A percentile compares a stretch with the other conserved stretches of the same genome.
phyloP scores from a whole-genome alignment of 768 basidiomycete genomes.

The Chalciporus sphaerocephalus region DNA sequence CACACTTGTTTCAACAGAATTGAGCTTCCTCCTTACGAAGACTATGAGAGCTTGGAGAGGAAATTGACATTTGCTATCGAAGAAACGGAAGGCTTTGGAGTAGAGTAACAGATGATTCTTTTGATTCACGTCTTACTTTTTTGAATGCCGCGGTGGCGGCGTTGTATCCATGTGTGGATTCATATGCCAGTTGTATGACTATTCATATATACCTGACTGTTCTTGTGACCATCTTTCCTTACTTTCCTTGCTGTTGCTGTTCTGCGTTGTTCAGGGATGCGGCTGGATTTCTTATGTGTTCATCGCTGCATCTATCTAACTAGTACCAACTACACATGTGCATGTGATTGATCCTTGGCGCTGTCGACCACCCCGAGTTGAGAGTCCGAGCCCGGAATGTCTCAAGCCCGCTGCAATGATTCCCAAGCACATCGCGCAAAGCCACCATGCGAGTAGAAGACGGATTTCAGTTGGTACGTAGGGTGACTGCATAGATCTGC shows the following conservation, averaged over 20 bases:
- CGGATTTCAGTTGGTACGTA: conserved; percentile 57
- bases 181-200: conserved; percentile 1
- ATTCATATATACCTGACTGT: not conserved
- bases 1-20: conserved; percentile 93
- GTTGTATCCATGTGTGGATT: conserved; percentile 16
- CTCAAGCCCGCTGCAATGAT: not conserved
- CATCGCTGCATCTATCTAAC: too few species aligned
- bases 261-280: not conserved
- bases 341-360: not conserved
- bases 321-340: too few species aligned
- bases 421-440: not conserved
- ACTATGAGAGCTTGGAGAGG: conserved; percentile 81
- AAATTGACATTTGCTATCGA: conserved; percentile 84
- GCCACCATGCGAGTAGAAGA: conserved; percentile 57
- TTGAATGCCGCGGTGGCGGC: not conserved
- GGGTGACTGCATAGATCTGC: not conserved
- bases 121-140: not conserved
- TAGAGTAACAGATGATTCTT: conserved; percentile 38
- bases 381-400: not conserved
- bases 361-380: too few species aligned
- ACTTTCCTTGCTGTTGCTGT: too few species aligned
- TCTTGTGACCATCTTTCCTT: too few species aligned
- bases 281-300: too few species aligned
- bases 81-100: conserved; percentile 75
- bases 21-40: conserved; percentile 86